Percentiles rank a stretch among this genome's conserved stretches.
Conservation (phyloP, 306 rosid genomes). For the Vigna angularis region DNA sequence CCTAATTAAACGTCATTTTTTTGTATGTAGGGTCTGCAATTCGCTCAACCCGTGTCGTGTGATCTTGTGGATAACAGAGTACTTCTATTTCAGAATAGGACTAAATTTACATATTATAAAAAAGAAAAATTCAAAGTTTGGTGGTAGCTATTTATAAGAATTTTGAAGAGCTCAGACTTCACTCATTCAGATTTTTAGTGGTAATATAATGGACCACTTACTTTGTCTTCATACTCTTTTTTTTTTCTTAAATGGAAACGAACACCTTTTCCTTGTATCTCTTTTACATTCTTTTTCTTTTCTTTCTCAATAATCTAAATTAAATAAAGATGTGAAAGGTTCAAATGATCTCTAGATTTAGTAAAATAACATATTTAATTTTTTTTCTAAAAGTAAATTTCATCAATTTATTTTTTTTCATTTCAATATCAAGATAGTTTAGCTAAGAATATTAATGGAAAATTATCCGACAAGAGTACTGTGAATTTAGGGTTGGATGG, state of each 20-base stretch:
- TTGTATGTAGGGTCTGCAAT: not conserved
- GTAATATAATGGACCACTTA: not conserved
- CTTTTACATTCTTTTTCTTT: not conserved
- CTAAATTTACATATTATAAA: no score
- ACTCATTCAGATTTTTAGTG: not conserved
- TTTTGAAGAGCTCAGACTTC: not conserved
- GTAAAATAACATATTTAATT: not conserved
- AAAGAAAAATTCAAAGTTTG: no score
- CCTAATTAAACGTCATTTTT: not conserved
- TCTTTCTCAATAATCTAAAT: not conserved
- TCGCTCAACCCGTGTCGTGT: not conserved
- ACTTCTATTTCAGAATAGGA: no score
- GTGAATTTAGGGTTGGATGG: not conserved
- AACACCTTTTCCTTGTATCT: not conserved
- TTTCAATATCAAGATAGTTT: no score
- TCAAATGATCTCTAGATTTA: not conserved
- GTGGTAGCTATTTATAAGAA: not conserved
- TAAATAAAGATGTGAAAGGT: not conserved
- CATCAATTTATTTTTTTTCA: no score
- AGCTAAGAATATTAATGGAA: not conserved
- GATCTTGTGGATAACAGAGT: no score
- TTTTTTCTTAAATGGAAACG: not conserved
- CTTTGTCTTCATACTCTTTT: not conserved
- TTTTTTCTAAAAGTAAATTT: no score
- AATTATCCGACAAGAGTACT: not conserved